phyloP scores from a whole-genome alignment of 2,329 filamentous ascomycete genomes.

The Nemania serpens region DNA sequence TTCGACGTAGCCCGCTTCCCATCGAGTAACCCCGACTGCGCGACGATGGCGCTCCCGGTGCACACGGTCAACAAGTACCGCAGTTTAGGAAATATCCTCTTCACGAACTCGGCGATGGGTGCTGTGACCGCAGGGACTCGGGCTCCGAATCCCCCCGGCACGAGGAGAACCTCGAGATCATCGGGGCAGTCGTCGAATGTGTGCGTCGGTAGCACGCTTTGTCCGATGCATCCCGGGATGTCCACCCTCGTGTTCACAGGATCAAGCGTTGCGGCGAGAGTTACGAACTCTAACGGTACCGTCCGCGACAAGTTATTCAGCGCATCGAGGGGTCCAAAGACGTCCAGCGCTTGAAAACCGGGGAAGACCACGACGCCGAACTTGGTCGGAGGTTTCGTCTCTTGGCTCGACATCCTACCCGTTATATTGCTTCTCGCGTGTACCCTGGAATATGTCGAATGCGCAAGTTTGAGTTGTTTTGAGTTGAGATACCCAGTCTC shows the following conservation, averaged over 20 bases:
- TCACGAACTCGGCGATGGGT: constrained; percentile 52
- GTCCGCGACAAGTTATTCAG: constrained; percentile 48
- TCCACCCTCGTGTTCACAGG: constrained; percentile 44
- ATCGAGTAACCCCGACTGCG: constrained; percentile 63
- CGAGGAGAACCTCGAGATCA: constrained; percentile 65
- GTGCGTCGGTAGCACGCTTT: constrained; percentile 47
- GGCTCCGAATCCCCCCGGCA: constrained; percentile 65
- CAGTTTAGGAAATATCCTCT: constrained; percentile 51
- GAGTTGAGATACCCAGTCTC: too few relatives aligned
- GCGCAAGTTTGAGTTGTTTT: neutral
- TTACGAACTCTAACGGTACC: constrained; percentile 46
- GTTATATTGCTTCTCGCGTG: neutral
- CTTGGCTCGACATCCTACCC: constrained; percentile 12
- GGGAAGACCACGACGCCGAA: constrained; percentile 52
- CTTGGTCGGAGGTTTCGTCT: constrained; percentile 35
- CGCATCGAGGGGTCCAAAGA: constrained; percentile 51
- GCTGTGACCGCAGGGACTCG: constrained; percentile 41
- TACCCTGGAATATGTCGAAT: neutral
- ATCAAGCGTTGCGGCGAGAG: constrained; percentile 49
- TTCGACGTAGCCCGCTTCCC: constrained; percentile 68
- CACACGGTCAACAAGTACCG: constrained; percentile 67
- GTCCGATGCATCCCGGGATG: constrained; percentile 41
- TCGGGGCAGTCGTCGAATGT: constrained; percentile 58
- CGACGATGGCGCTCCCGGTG: constrained; percentile 65
- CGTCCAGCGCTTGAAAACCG: constrained; percentile 46